A percentile compares a stretch with the other conserved stretches of the same genome.
Conservation (phyloP, 768 basidiomycete genomes). For the Amanita muscaria region DNA sequence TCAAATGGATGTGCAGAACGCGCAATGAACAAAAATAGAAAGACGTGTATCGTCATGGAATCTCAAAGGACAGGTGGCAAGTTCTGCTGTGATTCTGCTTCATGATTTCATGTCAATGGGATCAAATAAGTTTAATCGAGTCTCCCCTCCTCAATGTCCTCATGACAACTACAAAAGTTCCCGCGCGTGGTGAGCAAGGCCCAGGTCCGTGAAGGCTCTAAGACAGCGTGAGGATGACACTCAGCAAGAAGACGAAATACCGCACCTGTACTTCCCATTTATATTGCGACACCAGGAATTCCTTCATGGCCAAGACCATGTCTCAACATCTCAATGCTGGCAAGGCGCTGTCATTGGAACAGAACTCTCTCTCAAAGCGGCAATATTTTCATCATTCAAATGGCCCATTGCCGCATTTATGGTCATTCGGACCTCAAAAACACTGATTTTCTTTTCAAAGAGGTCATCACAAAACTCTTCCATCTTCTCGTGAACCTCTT, state of each 20-base stretch:
- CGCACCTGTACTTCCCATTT: conserved; percentile 38
- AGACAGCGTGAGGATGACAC: no score
- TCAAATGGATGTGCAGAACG: no score
- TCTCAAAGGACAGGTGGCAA: no score
- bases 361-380: conserved; percentile 34
- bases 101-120: no score
- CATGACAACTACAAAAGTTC: no score
- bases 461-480: conserved; percentile 21
- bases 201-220: conserved; percentile 39
- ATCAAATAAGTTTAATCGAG: no score
- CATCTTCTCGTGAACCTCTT: conserved; percentile 22
- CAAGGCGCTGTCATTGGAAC: conserved; percentile 28
- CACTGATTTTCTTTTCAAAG: conserved; percentile 17
- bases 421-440: conserved; percentile 19
- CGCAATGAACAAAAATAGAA: no score
- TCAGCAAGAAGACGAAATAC: no score
- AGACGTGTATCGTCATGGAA: no score
- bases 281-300: conserved; percentile 31
- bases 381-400: conserved; percentile 31
- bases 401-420: conserved; percentile 30
- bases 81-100: no score
- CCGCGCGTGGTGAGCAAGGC: no score
- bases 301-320: conserved; percentile 40
- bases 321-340: conserved; percentile 30
- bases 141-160: no score